phyloP scores from a whole-genome alignment of 208 protist species.

The Leishmania major region DNA sequence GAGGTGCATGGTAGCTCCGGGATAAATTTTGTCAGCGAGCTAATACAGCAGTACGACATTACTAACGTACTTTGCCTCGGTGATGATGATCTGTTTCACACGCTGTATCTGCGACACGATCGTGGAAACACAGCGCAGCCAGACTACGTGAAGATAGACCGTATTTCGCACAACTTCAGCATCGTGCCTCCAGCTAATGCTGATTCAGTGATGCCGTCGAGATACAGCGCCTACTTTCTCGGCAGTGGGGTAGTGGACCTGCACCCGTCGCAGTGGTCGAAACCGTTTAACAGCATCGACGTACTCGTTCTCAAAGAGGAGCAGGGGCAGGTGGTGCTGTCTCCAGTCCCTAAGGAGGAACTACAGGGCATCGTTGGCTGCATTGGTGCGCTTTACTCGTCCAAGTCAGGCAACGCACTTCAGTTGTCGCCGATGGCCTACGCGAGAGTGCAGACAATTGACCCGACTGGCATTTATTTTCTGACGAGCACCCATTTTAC shows the following conservation, averaged over 20 bases:
- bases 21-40: slow-evolving; percentile 64
- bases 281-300: slow-evolving; percentile 62
- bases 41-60: slow-evolving; percentile 64
- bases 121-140: slow-evolving; percentile 20
- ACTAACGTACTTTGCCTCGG: slow-evolving; percentile 71
- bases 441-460: slow-evolving; percentile 67
- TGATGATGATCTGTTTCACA: slow-evolving; percentile 80
- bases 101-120: slow-evolving; percentile 43
- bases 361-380: slow-evolving; percentile 76
- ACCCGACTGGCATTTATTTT: slow-evolving; percentile 70
- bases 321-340: slow-evolving; percentile 50
- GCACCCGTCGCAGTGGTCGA: slow-evolving; percentile 67
- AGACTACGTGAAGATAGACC: slow-evolving; percentile 52
- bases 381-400: slow-evolving; percentile 64
- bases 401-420: slow-evolving; percentile 45
- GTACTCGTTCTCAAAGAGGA: slow-evolving; percentile 73
- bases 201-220: slow-evolving; percentile 43
- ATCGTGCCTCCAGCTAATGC: slow-evolving; percentile 22
- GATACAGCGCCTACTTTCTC: slow-evolving; percentile 73
- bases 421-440: slow-evolving; percentile 61
- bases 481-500: slow-evolving; percentile 78
- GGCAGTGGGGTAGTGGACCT: slow-evolving; percentile 63
- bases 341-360: slow-evolving; percentile 54
- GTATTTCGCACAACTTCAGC: slow-evolving; percentile 62
- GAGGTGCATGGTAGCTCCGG: slow-evolving; percentile 66